phyloP scores from a whole-genome alignment of 73 alveolate genomes.

The Effrenium voratum region DNA sequence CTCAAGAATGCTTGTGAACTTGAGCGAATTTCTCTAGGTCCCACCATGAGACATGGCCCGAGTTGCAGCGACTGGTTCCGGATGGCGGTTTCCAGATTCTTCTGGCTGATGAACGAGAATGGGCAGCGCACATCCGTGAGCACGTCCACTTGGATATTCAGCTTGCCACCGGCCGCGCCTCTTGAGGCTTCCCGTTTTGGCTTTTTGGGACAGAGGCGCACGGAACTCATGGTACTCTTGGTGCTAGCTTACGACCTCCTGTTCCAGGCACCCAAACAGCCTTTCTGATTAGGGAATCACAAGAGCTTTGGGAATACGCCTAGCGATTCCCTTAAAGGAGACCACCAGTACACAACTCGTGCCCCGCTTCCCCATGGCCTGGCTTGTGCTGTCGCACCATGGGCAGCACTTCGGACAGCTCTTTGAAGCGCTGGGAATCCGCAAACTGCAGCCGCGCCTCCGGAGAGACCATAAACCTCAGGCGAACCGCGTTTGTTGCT shows the following conservation, averaged over 20 bases:
- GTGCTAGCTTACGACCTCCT: too few species aligned
- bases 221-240: not conserved
- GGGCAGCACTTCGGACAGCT: constrained; percentile 43
- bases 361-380: not conserved
- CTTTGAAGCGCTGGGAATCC: constrained; percentile 87
- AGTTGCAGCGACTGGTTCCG: constrained; percentile 59
- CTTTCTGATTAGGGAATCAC: too few species aligned
- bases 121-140: constrained; percentile 93
- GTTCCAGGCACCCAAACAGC: too few species aligned
- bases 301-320: too few species aligned
- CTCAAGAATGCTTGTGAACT: not conserved
- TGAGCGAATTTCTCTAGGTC: not conserved
- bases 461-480: constrained; percentile 90
- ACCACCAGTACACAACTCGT: too few species aligned
- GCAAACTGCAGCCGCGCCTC: constrained; percentile 91
- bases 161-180: not conserved
- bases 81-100: constrained; percentile 49
- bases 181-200: not conserved
- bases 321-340: too few species aligned
- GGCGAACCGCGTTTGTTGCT: not conserved
- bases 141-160: constrained; percentile 81
- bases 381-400: constrained; percentile 29
- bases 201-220: not conserved
- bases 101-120: constrained; percentile 92
- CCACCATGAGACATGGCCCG: not conserved